Base-by-base conservation (phyloP, 164 flowering plant genomes). In the Tetrastigma voinierianum region DNA sequence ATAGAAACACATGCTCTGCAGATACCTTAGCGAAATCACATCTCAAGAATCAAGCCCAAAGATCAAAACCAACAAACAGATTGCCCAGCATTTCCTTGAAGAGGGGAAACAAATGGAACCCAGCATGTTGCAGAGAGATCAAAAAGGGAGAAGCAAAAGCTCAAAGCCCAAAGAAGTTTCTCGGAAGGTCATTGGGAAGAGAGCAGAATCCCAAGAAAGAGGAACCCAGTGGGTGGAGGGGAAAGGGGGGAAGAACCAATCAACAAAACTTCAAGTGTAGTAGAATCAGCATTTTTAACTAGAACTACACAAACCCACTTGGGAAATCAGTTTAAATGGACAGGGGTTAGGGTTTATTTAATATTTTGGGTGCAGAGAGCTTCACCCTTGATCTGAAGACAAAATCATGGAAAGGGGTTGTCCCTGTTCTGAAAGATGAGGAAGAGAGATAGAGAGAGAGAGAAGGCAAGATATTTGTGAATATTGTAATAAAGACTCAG, bases 311-410 rank as follows among this genome's bases (percentile, higher is more conserved):
- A 59, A 65, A 32, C 7, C 69, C 67, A 74, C 64, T 51, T 53
- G 52, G 49, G 43, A 25, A 48, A 14, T n/a, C 47, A 40, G 40
- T 51, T 60, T 17, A 46, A 53, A 59, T 54, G 58, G 51, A 65
- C 32, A 25, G 74, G 75, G 46, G 65, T 53, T 43, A 40, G 67
- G 53, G 66, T 63, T 73, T 66, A 47, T 69, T 70, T 61, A 71
- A 47, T 71, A 45, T 47, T 24, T 0, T 23, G 55, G 21, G 46
- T 51, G 66, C n/a, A 40, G 66, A 75, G 65, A 72, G 51, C 23
- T n/a, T 64, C 64, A 57, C 61, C 70, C 72, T 60, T 71, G 79
- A 77, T 73, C 76, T 72, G 61, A 64, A 75, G 69, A 71, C 74
- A 74, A 62, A 70, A 72, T 64, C 73, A 67, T 71, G 69, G 59